Evolutionary conservation across 352 stramenopile genomes (phyloP).

Genomic region (Globisporangium cystogenes): DNA sequence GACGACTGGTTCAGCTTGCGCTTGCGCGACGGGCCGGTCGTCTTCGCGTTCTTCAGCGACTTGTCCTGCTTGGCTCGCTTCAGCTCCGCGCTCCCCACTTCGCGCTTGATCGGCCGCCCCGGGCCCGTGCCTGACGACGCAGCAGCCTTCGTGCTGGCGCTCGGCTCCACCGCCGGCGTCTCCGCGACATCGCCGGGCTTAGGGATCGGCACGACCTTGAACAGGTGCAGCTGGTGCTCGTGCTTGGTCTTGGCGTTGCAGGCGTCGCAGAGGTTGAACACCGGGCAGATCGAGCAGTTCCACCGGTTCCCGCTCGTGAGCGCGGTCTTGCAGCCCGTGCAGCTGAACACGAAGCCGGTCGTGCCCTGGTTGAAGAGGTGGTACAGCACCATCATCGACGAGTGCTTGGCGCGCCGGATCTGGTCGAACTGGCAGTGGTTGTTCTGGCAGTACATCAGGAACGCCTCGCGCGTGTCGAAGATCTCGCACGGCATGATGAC

Average conservation of each 20-base stretch:
- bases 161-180: conserved; percentile 6
- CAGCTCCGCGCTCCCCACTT: conserved; percentile 33
- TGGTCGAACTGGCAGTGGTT: conserved; percentile 85
- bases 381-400: conserved; percentile 83
- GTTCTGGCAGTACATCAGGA: conserved; percentile 87
- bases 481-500: conserved; percentile 98
- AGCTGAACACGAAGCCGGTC: conserved; percentile 97
- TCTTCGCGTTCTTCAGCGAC: conserved; percentile 20
- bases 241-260: conserved; percentile 92
- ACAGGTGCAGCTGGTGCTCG: conserved; percentile 90
- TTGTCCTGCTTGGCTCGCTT: conserved; percentile 39
- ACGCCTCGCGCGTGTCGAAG: conserved; percentile 90
- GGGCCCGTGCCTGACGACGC: background rate
- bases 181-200: conserved; percentile 44
- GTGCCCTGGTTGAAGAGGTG: conserved; percentile 92
- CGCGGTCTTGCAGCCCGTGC: conserved; percentile 91
- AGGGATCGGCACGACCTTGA: conserved; percentile 89
- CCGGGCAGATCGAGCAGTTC: conserved; percentile 94
- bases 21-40: conserved; percentile 44
- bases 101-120: conserved; percentile 28
- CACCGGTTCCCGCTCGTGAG: conserved; percentile 94
- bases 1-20: conserved; percentile 55
- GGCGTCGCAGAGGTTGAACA: conserved; percentile 96
- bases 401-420: conserved; percentile 78
- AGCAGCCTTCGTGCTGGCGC: background rate